Evolutionary conservation across 176 grass and related monocot genomes (phyloP), one percentile per base, ranked within the genome.

Genomic region (Lolium perenne): DNA sequence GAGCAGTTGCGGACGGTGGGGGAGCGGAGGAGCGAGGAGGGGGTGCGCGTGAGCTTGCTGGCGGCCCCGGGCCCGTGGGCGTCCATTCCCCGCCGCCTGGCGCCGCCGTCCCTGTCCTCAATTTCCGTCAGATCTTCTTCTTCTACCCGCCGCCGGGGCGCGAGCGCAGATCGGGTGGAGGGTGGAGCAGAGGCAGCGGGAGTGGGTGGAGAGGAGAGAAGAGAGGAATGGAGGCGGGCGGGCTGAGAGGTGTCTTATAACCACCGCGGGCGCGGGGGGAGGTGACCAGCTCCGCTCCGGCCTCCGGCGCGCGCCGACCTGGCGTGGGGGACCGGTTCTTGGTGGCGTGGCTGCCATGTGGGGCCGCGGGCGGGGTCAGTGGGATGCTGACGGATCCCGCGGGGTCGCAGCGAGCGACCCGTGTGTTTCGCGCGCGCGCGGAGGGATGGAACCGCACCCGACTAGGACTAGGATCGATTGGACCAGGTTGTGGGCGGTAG

Each of bases 21-120:
- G 41, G 95, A 97, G 32, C 95, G 93, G 43, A 95, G 89, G 41
- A 95, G 93, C 56, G 95, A 97, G 3, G 95, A 97, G 1, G 93
- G 91, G 23, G 93, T 97, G 7, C 95, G 91, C 38, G 87, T 93
- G 45, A 95, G 93, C 89, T 93, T 97, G 16, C 88, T 62, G 20
- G 71, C 88, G 26, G 26, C 26, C 26, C 76, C 81, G 18, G 47
- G 77, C 16, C 65, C 86, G 54, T 85, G 82, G 3, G 47, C 86
- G 50, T 89, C 90, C 87, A 92, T 89, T 45, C 69, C 68, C 10
- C 87, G 62, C 4, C 78, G 54, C 38, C 87, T 41, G 47, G 51
- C 73, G 69, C 55, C 80, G 61, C 38, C 21, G 11, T 91, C 77
- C 67, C 75, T 16, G 2, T 75, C 83, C 17, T 84, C 55, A 77